Conservation (phyloP, 306 rosid genomes). For the Potentilla sterilis region DNA sequence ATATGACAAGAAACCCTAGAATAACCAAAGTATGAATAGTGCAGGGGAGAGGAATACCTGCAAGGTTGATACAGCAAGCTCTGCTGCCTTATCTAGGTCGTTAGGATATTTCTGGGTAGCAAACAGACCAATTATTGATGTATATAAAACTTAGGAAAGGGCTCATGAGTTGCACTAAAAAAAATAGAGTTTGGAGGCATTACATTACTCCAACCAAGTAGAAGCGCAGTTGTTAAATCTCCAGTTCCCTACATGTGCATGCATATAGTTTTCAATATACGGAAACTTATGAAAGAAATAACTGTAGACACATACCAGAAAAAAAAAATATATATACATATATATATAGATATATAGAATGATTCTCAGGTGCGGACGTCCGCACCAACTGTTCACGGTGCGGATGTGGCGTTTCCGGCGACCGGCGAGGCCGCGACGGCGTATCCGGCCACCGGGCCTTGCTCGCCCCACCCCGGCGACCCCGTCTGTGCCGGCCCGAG, state of each 20-base stretch:
- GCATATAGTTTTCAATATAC: slow-evolving; percentile 13
- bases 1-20: background rate
- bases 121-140: slow-evolving; percentile 15
- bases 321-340: background rate
- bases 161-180: slow-evolving; percentile 11
- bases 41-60: slow-evolving; percentile 49
- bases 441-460: no score
- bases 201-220: slow-evolving; percentile 97
- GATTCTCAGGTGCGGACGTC: no score
- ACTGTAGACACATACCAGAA: background rate
- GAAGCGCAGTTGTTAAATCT: slow-evolving; percentile 84
- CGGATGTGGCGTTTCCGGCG: no score
- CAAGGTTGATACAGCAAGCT: slow-evolving; percentile 82
- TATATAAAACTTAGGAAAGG: slow-evolving; percentile 13
- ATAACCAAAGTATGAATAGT: background rate
- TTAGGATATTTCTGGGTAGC: slow-evolving; percentile 66
- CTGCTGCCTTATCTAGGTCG: slow-evolving; percentile 67
- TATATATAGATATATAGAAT: no score
- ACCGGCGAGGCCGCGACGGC: no score
- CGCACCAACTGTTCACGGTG: no score
- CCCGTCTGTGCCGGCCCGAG: no score
- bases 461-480: no score
- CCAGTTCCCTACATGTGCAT: slow-evolving; percentile 74
- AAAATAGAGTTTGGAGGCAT: slow-evolving; percentile 26
- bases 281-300: background rate